Conservation (phyloP, 805 yeast species). For the Kluyveromyces aestuarii region DNA sequence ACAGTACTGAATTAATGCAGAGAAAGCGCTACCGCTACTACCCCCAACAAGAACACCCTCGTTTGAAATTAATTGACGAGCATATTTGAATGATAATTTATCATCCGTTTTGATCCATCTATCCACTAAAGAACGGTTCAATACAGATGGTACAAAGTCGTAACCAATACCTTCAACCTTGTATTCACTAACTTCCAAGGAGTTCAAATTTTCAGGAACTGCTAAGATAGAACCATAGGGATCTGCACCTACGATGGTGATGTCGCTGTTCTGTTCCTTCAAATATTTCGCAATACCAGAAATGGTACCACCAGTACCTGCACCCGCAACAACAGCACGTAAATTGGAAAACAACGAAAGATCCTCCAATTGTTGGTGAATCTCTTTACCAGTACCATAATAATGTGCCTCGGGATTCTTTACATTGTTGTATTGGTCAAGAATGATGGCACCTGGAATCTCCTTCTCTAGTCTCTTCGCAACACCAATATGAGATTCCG, state of each 20-base stretch:
- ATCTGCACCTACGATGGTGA: conserved; percentile 70
- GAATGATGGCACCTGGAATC: conserved; percentile 74
- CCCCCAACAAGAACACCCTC: conserved; percentile 89
- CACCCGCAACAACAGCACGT: conserved; percentile 77
- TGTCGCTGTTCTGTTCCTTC: conserved; percentile 57
- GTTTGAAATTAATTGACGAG: conserved; percentile 72
- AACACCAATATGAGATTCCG: conserved; percentile 85
- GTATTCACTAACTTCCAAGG: conserved; percentile 44
- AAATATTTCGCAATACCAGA: conserved; percentile 71
- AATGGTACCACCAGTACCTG: conserved; percentile 92
- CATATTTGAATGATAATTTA: conserved; percentile 66
- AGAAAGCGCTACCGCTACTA: conserved; percentile 77
- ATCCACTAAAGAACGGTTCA: conserved; percentile 57
- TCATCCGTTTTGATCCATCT: conserved; percentile 84
- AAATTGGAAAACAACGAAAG: conserved; percentile 41
- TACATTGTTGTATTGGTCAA: conserved; percentile 73
- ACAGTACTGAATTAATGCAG: conserved; percentile 65
- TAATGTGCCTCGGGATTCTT: conserved; percentile 82
- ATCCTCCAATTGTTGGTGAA: conserved; percentile 62
- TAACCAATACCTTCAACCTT: conserved; percentile 89
- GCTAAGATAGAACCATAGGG: conserved; percentile 84
- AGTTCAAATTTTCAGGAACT: conserved; percentile 62
- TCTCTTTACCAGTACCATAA: conserved; percentile 76
- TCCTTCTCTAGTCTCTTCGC: conserved; percentile 73
- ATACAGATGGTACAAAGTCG: conserved; percentile 78